phyloP scores from a whole-genome alignment of 805 yeast genomes.

The Grigorovia yakushimaensis region DNA sequence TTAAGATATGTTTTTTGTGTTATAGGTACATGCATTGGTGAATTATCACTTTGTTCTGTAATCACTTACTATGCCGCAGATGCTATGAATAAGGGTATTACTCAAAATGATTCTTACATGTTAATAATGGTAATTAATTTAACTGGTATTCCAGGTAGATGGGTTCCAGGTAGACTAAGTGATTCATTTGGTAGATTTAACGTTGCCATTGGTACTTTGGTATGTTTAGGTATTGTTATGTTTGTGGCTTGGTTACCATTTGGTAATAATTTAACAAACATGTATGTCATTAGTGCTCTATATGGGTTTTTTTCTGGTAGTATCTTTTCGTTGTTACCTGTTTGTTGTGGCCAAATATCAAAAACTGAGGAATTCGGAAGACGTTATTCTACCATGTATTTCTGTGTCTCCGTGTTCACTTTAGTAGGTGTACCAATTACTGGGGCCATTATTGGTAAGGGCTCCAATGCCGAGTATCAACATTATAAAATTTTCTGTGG shows the following conservation, averaged over 20 bases:
- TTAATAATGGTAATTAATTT: slow-evolving; percentile 38
- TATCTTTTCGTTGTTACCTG: slow-evolving; percentile 45
- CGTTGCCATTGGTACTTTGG: slow-evolving; percentile 34
- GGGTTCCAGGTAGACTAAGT: slow-evolving; percentile 35
- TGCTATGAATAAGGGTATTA: slow-evolving; percentile 37
- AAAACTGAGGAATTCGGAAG: slow-evolving; percentile 44
- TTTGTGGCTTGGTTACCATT: slow-evolving; percentile 33
- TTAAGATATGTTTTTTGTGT: slow-evolving; percentile 34
- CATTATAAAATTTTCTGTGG: slow-evolving; percentile 32
- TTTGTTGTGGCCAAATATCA: slow-evolving; percentile 49
- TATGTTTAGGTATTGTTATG: slow-evolving; percentile 24
- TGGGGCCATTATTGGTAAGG: slow-evolving; percentile 38
- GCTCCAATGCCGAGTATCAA: slow-evolving; percentile 27
- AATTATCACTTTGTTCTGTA: slow-evolving; percentile 35
- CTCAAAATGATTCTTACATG: slow-evolving; percentile 32
- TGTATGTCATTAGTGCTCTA: slow-evolving; percentile 35
- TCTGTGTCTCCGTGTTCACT: slow-evolving; percentile 47
- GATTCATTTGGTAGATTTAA: slow-evolving; percentile 46
- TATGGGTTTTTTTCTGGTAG: slow-evolving; percentile 50
- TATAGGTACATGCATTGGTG: slow-evolving; percentile 39
- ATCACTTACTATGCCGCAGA: slow-evolving; percentile 44
- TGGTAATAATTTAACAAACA: slow-evolving; percentile 27
- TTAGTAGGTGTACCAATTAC: slow-evolving; percentile 41
- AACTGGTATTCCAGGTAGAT: slow-evolving; percentile 36
- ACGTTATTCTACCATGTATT: slow-evolving; percentile 49